Conservation (phyloP, 2,329 filamentous ascomycete genomes). For the Aspergillus unguis region DNA sequence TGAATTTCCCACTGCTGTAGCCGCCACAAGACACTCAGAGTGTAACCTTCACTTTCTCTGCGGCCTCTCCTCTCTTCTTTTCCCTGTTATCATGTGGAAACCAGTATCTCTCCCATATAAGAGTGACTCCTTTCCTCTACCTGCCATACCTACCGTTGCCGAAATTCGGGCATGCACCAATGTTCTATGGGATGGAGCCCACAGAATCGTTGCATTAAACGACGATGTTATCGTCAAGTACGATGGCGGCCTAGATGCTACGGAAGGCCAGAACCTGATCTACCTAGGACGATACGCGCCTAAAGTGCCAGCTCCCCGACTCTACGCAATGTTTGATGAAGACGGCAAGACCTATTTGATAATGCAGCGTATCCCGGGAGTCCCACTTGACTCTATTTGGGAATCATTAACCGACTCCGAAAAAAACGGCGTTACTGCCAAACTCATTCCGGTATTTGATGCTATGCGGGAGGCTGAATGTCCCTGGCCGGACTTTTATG, state of each 20-base stretch:
- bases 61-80: no score
- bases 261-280: neutral
- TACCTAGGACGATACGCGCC: neutral
- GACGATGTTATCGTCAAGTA: neutral
- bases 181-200: neutral
- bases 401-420: neutral
- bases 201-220: neutral
- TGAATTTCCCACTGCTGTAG: no score
- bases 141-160: neutral
- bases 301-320: neutral
- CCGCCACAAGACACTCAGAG: no score
- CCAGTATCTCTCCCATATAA: neutral
- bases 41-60: no score
- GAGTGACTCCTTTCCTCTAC: neutral
- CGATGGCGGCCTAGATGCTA: neutral
- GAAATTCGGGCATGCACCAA: neutral
- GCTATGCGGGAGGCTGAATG: neutral
- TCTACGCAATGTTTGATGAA: neutral
- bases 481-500: neutral
- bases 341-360: neutral
- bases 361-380: neutral
- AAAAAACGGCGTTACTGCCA: neutral
- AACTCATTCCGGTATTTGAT: neutral
- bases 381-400: neutral
- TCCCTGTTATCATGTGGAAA: neutral